Base-by-base conservation (phyloP, 2,329 filamentous ascomycete species). In the Talaromyces sp. region DNA sequence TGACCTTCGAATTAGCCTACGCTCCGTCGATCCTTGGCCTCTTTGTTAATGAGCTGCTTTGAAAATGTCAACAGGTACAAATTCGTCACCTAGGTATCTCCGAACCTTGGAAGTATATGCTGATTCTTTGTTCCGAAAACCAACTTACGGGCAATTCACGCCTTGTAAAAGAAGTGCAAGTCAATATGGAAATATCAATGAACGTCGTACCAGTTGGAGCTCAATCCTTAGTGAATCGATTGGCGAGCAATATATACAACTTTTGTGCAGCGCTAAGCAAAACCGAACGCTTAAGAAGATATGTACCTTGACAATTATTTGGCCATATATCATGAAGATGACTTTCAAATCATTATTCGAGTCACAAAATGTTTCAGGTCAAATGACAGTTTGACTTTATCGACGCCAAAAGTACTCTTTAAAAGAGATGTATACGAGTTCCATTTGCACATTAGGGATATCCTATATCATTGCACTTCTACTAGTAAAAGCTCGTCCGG, bases 381-480 rank as follows among this genome's bases (percentile, higher is more conserved):
- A 13, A 17, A 52, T 33, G 25, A n/a, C 8, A 19, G 9, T 41
- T 27, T 25, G 37, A 52, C 15, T 41, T 61, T 33, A 39, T n/a
- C 7, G 22, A 10, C 1, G 27, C 22, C 7, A 7, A 22, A 17
- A n/a, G 2, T 9, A 25, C 47, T 61, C 43, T 27, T 31, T 27
- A 25, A 8, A n/a, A 50, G 45, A 61, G 59, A 61, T 61, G 59
- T 52, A 25, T 41, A 39, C 47, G 19, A 27, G 31, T 52, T n/a
- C 6, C 37, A 5, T 61, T 61, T 37, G 10, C 59, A 41, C 7
- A 13, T 41, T 33, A 41, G n/a, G 47, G 25, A 22, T 33, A n/a
- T 17, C 49, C 7, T 59, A 41, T 31, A 37, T 49, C 22, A 47
- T 11, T 13, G 9, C 41, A 31, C 35, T 62, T 17, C 31, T 62